phyloP scores from a whole-genome alignment of 345 rosid species.

The Hibiscus tridactylites region DNA sequence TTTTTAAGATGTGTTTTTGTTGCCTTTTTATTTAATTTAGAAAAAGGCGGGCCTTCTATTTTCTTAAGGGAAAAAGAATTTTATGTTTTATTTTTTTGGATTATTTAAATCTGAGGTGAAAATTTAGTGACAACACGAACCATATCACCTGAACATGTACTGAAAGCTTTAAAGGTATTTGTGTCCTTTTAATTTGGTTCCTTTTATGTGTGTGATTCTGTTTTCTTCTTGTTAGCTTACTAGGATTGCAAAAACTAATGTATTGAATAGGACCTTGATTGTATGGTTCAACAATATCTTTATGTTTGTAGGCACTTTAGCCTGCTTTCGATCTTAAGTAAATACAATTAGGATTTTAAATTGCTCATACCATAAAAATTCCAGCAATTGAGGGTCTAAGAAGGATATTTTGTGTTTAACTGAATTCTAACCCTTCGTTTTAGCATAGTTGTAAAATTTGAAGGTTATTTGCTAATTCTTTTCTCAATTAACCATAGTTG shows the following conservation, averaged over 20 bases:
- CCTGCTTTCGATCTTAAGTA: background rate
- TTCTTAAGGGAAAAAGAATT: too few species aligned
- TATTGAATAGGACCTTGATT: background rate
- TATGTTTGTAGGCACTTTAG: background rate
- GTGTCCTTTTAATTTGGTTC: background rate
- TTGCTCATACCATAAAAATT: background rate
- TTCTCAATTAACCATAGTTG: too few species aligned
- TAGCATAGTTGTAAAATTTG: too few species aligned
- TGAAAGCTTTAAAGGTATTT: slow-evolving; percentile 82
- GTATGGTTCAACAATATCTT: too few species aligned
- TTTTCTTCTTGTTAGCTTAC: background rate
- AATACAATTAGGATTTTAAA: background rate
- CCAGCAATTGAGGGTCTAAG: background rate
- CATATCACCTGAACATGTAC: slow-evolving; percentile 96
- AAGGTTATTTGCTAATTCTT: too few species aligned
- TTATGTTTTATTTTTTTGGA: too few species aligned
- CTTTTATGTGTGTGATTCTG: background rate
- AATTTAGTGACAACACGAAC: slow-evolving; percentile 17
- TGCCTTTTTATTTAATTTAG: too few species aligned
- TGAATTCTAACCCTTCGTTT: too few species aligned
- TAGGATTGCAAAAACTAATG: background rate
- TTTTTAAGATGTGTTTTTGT: too few species aligned
- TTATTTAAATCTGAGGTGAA: too few species aligned
- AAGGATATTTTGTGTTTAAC: background rate
- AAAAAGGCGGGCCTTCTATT: too few species aligned